Base-by-base conservation (phyloP, 306 rosid genomes). In the Quercus variabilis region DNA sequence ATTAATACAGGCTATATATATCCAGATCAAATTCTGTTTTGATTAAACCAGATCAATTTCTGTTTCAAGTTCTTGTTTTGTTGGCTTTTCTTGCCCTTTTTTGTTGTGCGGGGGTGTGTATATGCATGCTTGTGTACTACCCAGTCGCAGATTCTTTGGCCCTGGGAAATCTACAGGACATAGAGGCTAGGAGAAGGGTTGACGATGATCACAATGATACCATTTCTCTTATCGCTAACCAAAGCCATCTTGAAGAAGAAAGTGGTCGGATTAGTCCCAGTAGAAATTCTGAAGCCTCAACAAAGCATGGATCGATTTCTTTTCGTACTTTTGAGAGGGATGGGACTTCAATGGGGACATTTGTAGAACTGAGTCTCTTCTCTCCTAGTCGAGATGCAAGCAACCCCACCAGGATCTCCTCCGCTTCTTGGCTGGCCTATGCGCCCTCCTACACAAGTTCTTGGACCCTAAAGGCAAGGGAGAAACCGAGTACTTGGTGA, bases 101-200 rank as follows among this genome's bases (percentile, higher is more conserved):
- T 65, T 89, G 92, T 76, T 92, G 97, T 87, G 87, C 90, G 14
- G 97, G 89, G 88, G 80, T 92, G 84, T 92, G 99, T 86, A 92
- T 91, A 89, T 87, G 92, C 92, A 90, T 86, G 83, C 97, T 95
- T 78, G 99, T 95, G 55, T 95, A 95, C 84, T 89, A 79, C 83
- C 99, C 99, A 15, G 92, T 91, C 74, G 99, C 97, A 5, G 99
- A 95, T 88, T 92, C 92, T 77, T 84, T 95, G 70, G 96, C 97
- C 3, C 83, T 95, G 88, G 99, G 97, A 73, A 91, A 87, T 80
- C 80, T 88, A 71, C 97, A 82, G 82, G 97, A 92, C 84, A 28
- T 90, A 78, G 99, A 92, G 87, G 86, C 92, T 33, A 87, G 95
- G 92, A 90, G 88, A 80, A 79, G 88, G 82, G 75, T 76, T 65